Evolutionary conservation across 1,284 basidiomycete genomes (phyloP).

Genomic region (Megacollybia platyphylla): DNA sequence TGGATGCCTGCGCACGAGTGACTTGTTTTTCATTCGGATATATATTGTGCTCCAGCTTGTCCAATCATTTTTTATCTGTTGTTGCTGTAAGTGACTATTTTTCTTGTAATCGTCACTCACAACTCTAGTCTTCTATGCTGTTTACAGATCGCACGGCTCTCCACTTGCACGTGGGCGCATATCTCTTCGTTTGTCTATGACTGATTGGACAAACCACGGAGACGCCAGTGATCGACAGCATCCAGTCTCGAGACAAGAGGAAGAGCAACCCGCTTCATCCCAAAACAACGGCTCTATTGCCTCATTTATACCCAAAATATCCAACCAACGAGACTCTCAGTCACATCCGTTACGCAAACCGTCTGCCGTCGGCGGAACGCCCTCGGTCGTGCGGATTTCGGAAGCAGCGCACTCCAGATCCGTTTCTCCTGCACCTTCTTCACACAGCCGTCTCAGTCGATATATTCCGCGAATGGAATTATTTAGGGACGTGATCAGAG

Average conservation of each 20-base stretch:
- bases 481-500: slow-evolving; percentile 42
- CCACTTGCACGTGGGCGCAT: slow-evolving; percentile 42
- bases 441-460: slow-evolving; percentile 30
- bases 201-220: slow-evolving; percentile 19
- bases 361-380: slow-evolving; percentile 1
- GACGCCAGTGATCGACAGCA: slow-evolving; percentile 11
- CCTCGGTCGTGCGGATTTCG: slow-evolving; percentile 12
- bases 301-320: neutral
- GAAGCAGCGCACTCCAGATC: slow-evolving; percentile 7
- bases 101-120: slow-evolving; percentile 2
- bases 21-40: slow-evolving; percentile 26
- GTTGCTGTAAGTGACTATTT: slow-evolving; percentile 38
- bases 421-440: slow-evolving; percentile 22
- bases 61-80: slow-evolving; percentile 44
- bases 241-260: neutral
- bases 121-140: slow-evolving; percentile 38
- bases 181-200: slow-evolving; percentile 38
- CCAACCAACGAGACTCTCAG: neutral
- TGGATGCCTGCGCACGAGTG: slow-evolving; percentile 21
- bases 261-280: neutral
- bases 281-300: neutral
- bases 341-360: neutral
- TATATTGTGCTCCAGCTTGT: slow-evolving; percentile 36
- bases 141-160: slow-evolving; percentile 39
- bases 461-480: slow-evolving; percentile 40